phyloP scores from a whole-genome alignment of 208 protist genomes.

The Crithidia mellificae region DNA sequence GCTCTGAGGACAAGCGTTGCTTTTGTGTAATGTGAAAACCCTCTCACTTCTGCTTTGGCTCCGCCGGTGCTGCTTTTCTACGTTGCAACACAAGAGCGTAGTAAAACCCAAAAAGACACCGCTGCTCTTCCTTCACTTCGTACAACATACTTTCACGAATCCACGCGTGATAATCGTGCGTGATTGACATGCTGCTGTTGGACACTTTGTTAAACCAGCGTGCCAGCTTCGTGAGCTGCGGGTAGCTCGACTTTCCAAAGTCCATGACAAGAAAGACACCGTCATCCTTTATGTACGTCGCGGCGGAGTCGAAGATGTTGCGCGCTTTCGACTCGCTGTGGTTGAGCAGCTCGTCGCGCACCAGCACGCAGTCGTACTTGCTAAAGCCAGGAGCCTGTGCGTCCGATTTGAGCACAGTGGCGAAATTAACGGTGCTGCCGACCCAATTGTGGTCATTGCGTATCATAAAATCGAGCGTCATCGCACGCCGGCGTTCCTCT shows the following conservation, averaged over 20 bases:
- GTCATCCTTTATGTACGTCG: constrained; percentile 51
- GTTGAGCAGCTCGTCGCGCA: constrained; percentile 83
- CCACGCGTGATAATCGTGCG: constrained; percentile 79
- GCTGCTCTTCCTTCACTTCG: constrained; percentile 56
- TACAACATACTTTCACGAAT: constrained; percentile 68
- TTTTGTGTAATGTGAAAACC: too few relatives aligned
- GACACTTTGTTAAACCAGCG: constrained; percentile 61
- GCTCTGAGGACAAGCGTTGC: not conserved
- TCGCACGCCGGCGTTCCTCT: constrained; percentile 61
- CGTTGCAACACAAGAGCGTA: constrained; percentile 57
- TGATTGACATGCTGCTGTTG: constrained; percentile 72
- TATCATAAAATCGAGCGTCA: constrained; percentile 87
- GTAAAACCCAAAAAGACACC: constrained; percentile 70
- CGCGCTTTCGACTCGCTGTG: constrained; percentile 40
- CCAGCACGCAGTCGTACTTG: constrained; percentile 78
- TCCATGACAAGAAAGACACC: constrained; percentile 80
- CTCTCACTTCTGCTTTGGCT: not conserved
- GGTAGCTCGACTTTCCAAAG: constrained; percentile 59
- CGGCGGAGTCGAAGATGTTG: constrained; percentile 58
- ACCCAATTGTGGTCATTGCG: constrained; percentile 86
- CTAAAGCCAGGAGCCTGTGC: constrained; percentile 43
- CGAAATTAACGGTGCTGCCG: constrained; percentile 78
- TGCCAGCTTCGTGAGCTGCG: constrained; percentile 33
- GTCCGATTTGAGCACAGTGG: constrained; percentile 46
- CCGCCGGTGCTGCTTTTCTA: not conserved